Conservation (phyloP, 176 grass and related monocot species). For the Tillandsia fasciculata region DNA sequence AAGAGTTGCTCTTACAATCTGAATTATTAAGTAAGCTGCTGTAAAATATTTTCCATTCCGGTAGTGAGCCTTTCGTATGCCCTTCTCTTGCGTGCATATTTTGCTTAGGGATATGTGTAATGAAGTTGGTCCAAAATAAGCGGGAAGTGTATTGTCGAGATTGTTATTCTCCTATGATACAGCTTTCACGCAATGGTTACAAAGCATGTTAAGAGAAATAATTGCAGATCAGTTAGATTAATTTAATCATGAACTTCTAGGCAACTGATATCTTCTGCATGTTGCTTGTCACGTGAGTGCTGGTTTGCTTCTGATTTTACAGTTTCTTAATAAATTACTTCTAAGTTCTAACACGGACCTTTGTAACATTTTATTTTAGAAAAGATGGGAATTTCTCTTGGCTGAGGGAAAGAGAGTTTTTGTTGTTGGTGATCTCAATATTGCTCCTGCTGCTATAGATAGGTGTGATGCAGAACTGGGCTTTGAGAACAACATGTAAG, state of each 20-base stretch:
- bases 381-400: slow-evolving; percentile 69
- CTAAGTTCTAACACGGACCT: background rate
- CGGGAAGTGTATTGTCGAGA: no score
- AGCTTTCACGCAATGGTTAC: no score
- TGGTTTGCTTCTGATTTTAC: background rate
- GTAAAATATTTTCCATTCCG: no score
- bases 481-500: slow-evolving; percentile 95
- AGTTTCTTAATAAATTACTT: background rate
- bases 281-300: no score
- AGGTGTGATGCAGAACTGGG: slow-evolving; percentile 63
- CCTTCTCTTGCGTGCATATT: no score
- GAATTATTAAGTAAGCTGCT: no score
- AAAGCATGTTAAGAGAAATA: no score
- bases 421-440: slow-evolving; percentile 94
- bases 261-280: no score
- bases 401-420: slow-evolving; percentile 73
- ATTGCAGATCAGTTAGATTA: background rate
- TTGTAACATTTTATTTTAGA: slow-evolving; percentile 37
- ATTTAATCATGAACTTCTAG: background rate
- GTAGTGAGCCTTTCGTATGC: no score
- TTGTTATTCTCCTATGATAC: no score
- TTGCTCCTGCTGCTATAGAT: slow-evolving; percentile 87
- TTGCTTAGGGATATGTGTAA: no score
- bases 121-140: no score
- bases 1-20: background rate